Conservation (phyloP, 352 stramenopile genomes). For the Peronospora belbahrii region DNA sequence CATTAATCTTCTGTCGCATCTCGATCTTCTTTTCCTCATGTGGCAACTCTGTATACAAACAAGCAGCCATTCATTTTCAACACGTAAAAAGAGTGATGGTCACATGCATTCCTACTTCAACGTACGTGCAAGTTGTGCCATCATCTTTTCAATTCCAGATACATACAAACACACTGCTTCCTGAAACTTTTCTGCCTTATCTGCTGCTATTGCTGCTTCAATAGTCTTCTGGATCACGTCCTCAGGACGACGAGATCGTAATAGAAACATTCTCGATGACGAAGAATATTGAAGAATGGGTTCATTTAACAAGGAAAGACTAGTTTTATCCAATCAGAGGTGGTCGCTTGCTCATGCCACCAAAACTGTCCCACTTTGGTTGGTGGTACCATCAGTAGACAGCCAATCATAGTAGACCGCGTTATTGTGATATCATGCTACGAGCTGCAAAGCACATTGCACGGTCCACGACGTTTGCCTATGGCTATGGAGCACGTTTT, state of each 20-base stretch:
- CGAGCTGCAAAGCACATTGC: slow-evolving; percentile 34
- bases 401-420: slow-evolving; percentile 9
- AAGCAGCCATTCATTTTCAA: neutral
- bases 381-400: no score
- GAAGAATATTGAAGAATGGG: slow-evolving; percentile 11
- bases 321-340: neutral
- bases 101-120: slow-evolving; percentile 5
- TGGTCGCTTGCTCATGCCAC: no score
- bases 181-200: slow-evolving; percentile 36
- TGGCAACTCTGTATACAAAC: slow-evolving; percentile 23
- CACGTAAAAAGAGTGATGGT: neutral
- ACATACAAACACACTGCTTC: slow-evolving; percentile 66
- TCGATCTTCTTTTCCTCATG: slow-evolving; percentile 29
- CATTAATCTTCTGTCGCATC: slow-evolving; percentile 49
- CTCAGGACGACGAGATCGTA: slow-evolving; percentile 23
- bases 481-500: slow-evolving; percentile 40
- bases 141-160: slow-evolving; percentile 65
- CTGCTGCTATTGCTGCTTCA: slow-evolving; percentile 45
- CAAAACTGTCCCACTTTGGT: no score
- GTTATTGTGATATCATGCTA: slow-evolving; percentile 20
- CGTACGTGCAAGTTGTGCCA: slow-evolving; percentile 50
- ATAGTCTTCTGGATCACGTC: slow-evolving; percentile 45
- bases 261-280: slow-evolving; percentile 36
- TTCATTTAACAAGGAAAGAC: neutral
- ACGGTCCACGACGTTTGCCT: slow-evolving; percentile 8